Conservation (phyloP, 257 asterid genomes). For the Petrea volubilis region DNA sequence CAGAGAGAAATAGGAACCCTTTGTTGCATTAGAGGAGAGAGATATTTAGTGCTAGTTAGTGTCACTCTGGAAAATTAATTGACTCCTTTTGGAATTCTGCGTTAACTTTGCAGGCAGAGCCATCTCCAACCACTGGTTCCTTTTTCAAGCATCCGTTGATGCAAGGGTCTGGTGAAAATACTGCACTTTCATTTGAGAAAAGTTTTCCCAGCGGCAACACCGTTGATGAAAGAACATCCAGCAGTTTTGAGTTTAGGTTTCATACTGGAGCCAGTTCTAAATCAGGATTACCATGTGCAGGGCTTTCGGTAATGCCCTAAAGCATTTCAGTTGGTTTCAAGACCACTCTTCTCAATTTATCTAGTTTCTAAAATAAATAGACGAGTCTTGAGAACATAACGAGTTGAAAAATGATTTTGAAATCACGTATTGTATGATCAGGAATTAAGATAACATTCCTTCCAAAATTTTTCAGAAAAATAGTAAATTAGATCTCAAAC, state of each 20-base stretch:
- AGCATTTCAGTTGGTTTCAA: slow-evolving; percentile 2
- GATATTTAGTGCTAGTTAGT: slow-evolving; percentile 19
- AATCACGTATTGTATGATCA: background rate
- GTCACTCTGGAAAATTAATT: slow-evolving; percentile 15
- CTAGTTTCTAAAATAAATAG: background rate
- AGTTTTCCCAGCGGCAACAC: slow-evolving; percentile 35
- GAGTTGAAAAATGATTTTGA: slow-evolving; percentile 4
- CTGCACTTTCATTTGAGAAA: slow-evolving; percentile 44
- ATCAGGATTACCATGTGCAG: slow-evolving; percentile 48
- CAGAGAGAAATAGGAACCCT: background rate
- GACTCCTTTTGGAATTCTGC: slow-evolving; percentile 22
- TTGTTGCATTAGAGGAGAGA: background rate
- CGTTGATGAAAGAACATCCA: slow-evolving; percentile 37
- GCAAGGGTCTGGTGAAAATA: slow-evolving; percentile 62
- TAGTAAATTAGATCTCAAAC: background rate
- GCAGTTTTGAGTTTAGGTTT: slow-evolving; percentile 84
- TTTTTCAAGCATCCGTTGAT: slow-evolving; percentile 66
- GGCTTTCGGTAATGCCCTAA: slow-evolving; percentile 50
- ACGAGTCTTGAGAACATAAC: background rate
- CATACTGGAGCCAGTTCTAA: slow-evolving; percentile 60
- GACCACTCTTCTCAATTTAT: background rate
- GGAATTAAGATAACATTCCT: background rate
- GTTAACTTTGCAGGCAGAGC: slow-evolving; percentile 76
- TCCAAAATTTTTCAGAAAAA: background rate
- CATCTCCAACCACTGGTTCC: slow-evolving; percentile 98